Evolutionary conservation across 2,329 filamentous ascomycete species (phyloP).

Genomic region (Penicillium digitatum): DNA sequence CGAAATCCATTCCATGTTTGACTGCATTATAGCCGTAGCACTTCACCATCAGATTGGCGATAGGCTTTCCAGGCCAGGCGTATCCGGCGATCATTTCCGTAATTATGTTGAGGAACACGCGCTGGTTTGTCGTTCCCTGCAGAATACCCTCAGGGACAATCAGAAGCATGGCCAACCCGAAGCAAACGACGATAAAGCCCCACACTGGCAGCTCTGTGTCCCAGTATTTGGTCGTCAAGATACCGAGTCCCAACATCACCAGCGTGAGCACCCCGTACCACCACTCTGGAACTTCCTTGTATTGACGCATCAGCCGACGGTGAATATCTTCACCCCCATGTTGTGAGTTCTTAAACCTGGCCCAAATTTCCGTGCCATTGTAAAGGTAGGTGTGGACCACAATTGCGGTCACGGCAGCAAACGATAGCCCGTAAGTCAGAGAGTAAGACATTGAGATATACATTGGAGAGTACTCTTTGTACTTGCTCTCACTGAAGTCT

Average conservation of each 20-base stretch:
- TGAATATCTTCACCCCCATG: constrained; percentile 55
- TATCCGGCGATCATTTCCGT: constrained; percentile 35
- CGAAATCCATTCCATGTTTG: constrained; percentile 35
- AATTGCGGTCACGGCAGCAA: constrained; percentile 35
- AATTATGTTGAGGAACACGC: constrained; percentile 33
- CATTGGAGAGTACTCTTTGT: constrained; percentile 40
- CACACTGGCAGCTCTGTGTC: constrained; percentile 40
- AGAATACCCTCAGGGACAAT: constrained; percentile 43
- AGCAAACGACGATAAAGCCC: constrained; percentile 38
- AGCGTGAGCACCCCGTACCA: constrained; percentile 50
- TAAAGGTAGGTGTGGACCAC: constrained; percentile 35
- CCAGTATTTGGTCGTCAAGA: constrained; percentile 31
- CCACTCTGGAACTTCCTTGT: constrained; percentile 60
- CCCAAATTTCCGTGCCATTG: constrained; percentile 35
- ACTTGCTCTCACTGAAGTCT: constrained; percentile 34
- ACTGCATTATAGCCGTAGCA: constrained; percentile 34
- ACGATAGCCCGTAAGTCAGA: constrained; percentile 37
- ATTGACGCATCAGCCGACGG: constrained; percentile 62
- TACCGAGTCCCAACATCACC: constrained; percentile 33
- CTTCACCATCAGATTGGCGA: constrained; percentile 39
- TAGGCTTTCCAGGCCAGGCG: constrained; percentile 31
- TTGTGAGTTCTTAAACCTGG: constrained; percentile 31
- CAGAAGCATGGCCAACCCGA: constrained; percentile 38
- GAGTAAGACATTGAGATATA: constrained; percentile 38
- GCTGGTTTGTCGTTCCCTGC: constrained; percentile 30